phyloP scores from a whole-genome alignment of 768 basidiomycete genomes.

The Cyclocybe aegerita region DNA sequence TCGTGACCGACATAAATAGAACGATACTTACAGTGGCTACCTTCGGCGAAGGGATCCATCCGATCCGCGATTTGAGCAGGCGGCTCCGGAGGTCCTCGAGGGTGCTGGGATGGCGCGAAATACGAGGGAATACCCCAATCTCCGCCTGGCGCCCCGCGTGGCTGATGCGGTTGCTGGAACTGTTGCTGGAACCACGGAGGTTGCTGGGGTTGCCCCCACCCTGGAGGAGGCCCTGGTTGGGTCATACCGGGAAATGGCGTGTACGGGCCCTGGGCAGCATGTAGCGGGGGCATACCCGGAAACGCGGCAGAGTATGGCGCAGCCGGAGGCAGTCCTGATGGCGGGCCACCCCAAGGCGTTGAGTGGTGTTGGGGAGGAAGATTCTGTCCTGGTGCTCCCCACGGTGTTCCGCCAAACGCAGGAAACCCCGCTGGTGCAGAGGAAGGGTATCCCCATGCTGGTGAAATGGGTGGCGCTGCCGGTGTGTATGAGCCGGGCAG shows the following conservation, averaged over 20 bases:
- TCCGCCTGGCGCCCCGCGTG: background rate
- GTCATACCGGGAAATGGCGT: background rate
- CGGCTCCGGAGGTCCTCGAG: constrained; percentile 15
- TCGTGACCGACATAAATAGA: background rate
- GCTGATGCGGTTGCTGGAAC: background rate
- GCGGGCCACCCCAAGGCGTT: constrained; percentile 12
- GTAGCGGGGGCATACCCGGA: background rate
- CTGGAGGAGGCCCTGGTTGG: constrained; percentile 1
- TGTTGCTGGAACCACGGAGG: background rate
- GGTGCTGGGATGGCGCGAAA: background rate
- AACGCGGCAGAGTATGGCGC: constrained; percentile 2
- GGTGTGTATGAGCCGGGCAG: constrained; percentile 12
- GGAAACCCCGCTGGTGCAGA: constrained; percentile 18
- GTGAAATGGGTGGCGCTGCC: constrained; percentile 12
- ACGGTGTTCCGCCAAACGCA: constrained; percentile 15
- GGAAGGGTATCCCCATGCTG: constrained; percentile 9
- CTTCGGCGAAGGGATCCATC: constrained; percentile 29
- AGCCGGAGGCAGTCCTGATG: constrained; percentile 2
- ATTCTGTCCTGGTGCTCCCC: constrained; percentile 9
- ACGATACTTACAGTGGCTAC: constrained; percentile 29
- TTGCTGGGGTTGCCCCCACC: constrained; percentile 1
- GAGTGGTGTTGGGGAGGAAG: constrained; percentile 9
- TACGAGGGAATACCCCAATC: background rate
- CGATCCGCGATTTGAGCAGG: constrained; percentile 21
- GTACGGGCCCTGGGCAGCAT: background rate